Evolutionary conservation across 2,329 filamentous ascomycete species (phyloP), one percentile per base, ranked within the genome.

Genomic region (Diaporthe nobilis): DNA sequence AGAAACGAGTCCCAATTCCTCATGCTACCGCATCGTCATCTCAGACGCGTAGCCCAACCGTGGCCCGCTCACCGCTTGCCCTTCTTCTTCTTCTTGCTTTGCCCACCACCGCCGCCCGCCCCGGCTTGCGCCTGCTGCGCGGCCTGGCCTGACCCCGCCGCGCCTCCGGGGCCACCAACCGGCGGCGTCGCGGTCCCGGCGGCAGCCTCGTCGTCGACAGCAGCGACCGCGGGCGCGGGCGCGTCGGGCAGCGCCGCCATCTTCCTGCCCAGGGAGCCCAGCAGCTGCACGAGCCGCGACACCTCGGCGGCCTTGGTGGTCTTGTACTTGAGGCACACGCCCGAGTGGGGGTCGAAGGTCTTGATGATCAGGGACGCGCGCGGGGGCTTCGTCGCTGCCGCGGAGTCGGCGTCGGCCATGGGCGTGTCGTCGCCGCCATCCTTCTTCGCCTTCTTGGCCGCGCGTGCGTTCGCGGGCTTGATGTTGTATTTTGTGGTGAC

Each of bases 401-500:
- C 34, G 6, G 34, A 1, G 31, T 31, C 37, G 63, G 78, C 75
- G 58, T 78, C 79, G 57, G 81, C 79, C 78, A 77, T 72, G 55
- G 82, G 61, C 75, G 82, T 80, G 76, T 84, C 78, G 68, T 82
- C 75, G 76, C 79, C 78, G 68, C 82, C 75, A 76, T 79, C 76
- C 70, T 80, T 73, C n/a, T 76, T 74, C 53, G 63, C 73, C 34
- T 79, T 79, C 75, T 79, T 77, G 76, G 80, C 68, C 67, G 81
- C 74, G 71, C 81, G 78, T 25, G 80, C 79, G 47, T 82, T 83
- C 53, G 84, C 82, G 55, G 88, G 87, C 47, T 88, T 86, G 83
- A 96, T 92, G 83, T 92, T 93, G 91, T 98, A 99, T 88, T 94
- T 95, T 78, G 96, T 98, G 79, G 95, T 97, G 86, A 98, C 95